Conservation (phyloP, 1,139 yeast genomes). For the Kurtzmaniella quercitrusa region DNA sequence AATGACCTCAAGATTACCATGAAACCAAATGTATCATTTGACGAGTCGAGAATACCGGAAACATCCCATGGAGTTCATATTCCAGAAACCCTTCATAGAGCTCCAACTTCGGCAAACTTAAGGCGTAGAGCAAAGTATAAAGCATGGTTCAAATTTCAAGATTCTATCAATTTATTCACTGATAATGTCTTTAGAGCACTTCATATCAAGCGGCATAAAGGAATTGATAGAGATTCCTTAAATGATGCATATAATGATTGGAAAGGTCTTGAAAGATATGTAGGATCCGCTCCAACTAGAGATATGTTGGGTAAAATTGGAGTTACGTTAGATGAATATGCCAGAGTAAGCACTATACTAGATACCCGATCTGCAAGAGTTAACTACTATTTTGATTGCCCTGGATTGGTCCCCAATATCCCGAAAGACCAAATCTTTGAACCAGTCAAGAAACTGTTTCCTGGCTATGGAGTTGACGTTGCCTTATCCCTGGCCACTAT, state of each 20-base stretch:
- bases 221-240: slow-evolving; percentile 6
- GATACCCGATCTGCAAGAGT: slow-evolving; percentile 56
- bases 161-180: slow-evolving; percentile 11
- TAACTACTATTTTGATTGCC: slow-evolving; percentile 63
- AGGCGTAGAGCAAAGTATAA: slow-evolving; percentile 19
- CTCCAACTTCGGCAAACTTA: slow-evolving; percentile 5
- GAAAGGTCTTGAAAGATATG: slow-evolving; percentile 42
- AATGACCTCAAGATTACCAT: slow-evolving; percentile 54
- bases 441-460: slow-evolving; percentile 32
- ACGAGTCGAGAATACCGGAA: slow-evolving; percentile 12
- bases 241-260: slow-evolving; percentile 18
- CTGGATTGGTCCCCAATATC: slow-evolving; percentile 53
- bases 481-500: slow-evolving; percentile 59
- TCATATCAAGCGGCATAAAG: slow-evolving; percentile 4
- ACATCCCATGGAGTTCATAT: background rate
- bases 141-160: slow-evolving; percentile 20
- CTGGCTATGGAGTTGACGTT: slow-evolving; percentile 64
- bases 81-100: background rate
- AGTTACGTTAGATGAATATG: slow-evolving; percentile 61
- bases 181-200: slow-evolving; percentile 2
- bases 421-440: slow-evolving; percentile 3
- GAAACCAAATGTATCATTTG: slow-evolving; percentile 64
- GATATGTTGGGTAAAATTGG: slow-evolving; percentile 26
- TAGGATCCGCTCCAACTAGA: slow-evolving; percentile 19
- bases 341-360: slow-evolving; percentile 70